Percentiles rank a stretch among this genome's conserved stretches.
These are phyloP conservation scores for Erodium chrysanthum DNA, from an alignment of 441 rosid species.

Conservation along the genomic window DNA sequence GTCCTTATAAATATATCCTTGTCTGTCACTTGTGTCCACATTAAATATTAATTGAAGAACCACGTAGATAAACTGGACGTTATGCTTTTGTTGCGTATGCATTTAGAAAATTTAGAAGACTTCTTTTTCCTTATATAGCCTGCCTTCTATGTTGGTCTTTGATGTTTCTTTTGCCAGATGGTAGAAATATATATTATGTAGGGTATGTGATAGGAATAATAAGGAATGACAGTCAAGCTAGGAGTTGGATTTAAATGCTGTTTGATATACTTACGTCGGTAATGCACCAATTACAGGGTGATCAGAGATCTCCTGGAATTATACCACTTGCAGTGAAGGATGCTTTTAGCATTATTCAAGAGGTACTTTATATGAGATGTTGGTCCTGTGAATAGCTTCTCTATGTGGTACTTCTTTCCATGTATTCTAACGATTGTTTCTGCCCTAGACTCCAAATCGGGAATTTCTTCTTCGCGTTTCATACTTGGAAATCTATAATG, in stretches of 20 bases:
- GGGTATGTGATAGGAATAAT: conserved; percentile 7
- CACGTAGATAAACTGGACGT: not conserved
- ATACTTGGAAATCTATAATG: conserved; percentile 91
- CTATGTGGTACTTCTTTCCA: not conserved
- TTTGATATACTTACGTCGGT: conserved; percentile 21
- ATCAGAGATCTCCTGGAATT: conserved; percentile 99
- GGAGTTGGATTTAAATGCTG: conserved; percentile 16
- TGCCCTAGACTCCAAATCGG: conserved; percentile 74
- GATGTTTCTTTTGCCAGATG: not conserved
- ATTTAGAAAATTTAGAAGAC: not conserved
- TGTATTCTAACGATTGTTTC: conserved; percentile 21
- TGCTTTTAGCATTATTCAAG: conserved; percentile 93
- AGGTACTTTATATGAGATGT: conserved; percentile 38
- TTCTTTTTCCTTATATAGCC: not conserved
- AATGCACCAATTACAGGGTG: conserved; percentile 65
- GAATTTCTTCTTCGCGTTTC: conserved; percentile 96
- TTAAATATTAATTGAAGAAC: not conserved
- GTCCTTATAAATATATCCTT: not conserved
- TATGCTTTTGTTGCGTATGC: conserved; percentile 3
- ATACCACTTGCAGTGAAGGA: conserved; percentile 96
- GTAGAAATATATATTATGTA: not conserved
- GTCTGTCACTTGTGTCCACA: not conserved
- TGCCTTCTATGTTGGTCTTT: not conserved
- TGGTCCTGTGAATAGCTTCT: not conserved
- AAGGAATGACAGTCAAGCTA: conserved; percentile 9